Conservation (phyloP, 768 basidiomycete species). For the Termitomyces sp. region DNA sequence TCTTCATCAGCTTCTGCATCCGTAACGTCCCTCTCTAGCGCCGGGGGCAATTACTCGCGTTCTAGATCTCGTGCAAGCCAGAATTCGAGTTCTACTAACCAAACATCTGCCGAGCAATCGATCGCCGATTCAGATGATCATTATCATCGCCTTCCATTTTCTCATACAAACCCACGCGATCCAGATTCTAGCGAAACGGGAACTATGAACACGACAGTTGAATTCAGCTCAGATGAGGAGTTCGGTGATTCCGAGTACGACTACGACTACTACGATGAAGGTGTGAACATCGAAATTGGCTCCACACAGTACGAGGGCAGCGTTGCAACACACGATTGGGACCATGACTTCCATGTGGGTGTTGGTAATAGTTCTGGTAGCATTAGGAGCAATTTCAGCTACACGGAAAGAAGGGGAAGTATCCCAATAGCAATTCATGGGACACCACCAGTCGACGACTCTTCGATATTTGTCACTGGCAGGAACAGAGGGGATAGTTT, state of each 20-base stretch:
- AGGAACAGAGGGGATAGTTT: conserved; percentile 55
- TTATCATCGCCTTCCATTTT: conserved; percentile 27
- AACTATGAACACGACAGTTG: conserved; percentile 24
- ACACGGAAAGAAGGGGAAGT: conserved; percentile 42
- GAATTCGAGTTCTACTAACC: conserved; percentile 26
- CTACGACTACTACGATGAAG: conserved; percentile 30
- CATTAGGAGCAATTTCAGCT: conserved; percentile 12
- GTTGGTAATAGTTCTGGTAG: conserved; percentile 20
- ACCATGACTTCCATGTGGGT: conserved; percentile 17
- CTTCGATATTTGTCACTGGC: conserved; percentile 17
- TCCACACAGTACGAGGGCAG: conserved; percentile 31
- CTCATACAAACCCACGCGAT: conserved; percentile 17
- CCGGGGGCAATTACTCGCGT: conserved; percentile 25
- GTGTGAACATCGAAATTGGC: conserved; percentile 32
- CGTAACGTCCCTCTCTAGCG: conserved; percentile 35
- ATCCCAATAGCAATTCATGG: conserved; percentile 58
- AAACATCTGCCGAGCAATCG: conserved; percentile 30
- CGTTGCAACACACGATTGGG: conserved; percentile 17
- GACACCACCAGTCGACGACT: conserved; percentile 13
- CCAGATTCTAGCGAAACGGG: conserved; percentile 22
- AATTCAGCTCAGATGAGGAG: conserved; percentile 46
- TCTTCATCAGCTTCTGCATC: conserved; percentile 40
- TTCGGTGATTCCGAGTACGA: conserved; percentile 32
- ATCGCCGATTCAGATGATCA: conserved; percentile 33
- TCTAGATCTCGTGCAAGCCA: conserved; percentile 22